Evolutionary conservation across 1,139 yeast genomes (phyloP).

Genomic region (Lodderomyces parapsilosis): DNA sequence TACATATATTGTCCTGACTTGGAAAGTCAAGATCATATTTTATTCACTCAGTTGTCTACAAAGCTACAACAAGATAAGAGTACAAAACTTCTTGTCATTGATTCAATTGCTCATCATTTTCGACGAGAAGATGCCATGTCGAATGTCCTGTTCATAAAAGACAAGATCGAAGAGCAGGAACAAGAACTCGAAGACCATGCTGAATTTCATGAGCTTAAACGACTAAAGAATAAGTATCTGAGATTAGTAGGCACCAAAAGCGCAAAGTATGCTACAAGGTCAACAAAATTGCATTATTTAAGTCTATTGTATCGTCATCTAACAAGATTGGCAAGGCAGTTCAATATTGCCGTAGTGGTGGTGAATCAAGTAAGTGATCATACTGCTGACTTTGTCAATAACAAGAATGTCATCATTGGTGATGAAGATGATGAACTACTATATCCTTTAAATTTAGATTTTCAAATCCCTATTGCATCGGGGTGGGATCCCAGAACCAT

Average conservation of each 20-base stretch:
- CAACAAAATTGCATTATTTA: conserved; percentile 43
- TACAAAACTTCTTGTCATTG: conserved; percentile 62
- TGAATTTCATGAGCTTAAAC: conserved; percentile 20
- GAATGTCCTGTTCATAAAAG: conserved; percentile 26
- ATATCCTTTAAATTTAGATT: conserved; percentile 53
- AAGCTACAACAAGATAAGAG: conserved; percentile 39
- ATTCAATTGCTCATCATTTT: conserved; percentile 84
- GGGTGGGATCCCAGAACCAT: conserved; percentile 60
- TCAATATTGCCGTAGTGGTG: conserved; percentile 62
- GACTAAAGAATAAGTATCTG: conserved; percentile 28
- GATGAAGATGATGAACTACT: conserved; percentile 15
- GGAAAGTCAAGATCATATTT: conserved; percentile 71
- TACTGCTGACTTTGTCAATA: conserved; percentile 14
- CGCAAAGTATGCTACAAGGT: conserved; percentile 26
- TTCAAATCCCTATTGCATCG: conserved; percentile 68
- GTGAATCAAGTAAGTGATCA: conserved; percentile 82
- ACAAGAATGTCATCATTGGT: not conserved
- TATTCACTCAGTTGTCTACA: conserved; percentile 69
- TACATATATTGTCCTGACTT: conserved; percentile 67
- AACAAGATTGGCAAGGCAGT: conserved; percentile 45
- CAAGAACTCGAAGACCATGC: conserved; percentile 16
- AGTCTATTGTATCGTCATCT: conserved; percentile 49
- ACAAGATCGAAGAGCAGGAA: conserved; percentile 24
- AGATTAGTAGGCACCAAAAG: conserved; percentile 26
- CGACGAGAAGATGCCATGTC: conserved; percentile 58